phyloP scores from a whole-genome alignment of 148 eudicot genomes.

The Mesembryanthemum crystallinum region DNA sequence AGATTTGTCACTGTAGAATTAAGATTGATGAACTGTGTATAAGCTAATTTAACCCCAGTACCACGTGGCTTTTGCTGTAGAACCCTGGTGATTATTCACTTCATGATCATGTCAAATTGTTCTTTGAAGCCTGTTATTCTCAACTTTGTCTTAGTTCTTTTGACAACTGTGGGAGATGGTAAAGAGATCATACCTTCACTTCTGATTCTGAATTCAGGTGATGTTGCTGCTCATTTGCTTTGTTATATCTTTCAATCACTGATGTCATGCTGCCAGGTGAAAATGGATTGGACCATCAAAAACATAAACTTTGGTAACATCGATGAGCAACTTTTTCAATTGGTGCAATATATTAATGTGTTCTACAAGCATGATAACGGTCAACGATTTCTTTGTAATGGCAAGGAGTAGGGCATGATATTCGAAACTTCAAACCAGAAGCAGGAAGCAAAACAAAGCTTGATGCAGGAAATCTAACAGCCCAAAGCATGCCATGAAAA shows the following conservation, averaged over 20 bases:
- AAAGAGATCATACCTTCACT: constrained; percentile 50
- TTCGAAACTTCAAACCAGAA: neutral
- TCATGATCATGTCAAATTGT: neutral
- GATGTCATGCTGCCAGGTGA: constrained; percentile 60
- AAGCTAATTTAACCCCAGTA: neutral
- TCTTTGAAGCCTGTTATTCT: neutral
- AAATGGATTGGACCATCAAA: neutral
- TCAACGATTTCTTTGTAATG: neutral
- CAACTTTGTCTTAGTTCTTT: neutral
- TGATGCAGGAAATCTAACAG: no score
- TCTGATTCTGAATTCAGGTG: constrained; percentile 46
- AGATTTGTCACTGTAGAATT: neutral
- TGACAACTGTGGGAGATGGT: neutral
- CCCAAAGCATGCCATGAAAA: no score
- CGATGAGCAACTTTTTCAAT: no score
- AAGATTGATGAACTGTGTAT: neutral
- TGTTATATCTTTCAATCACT: constrained; percentile 54
- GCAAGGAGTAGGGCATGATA: neutral
- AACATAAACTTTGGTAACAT: neutral
- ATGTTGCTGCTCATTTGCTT: constrained; percentile 45
- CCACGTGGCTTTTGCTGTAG: neutral
- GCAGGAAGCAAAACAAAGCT: no score
- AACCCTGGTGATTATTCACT: neutral
- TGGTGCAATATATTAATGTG: neutral
- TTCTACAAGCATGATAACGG: neutral